These are phyloP conservation scores for Microbotryum violaceum DNA, from an alignment of 1,284 basidiomycete species.

Conservation along the genomic window DNA sequence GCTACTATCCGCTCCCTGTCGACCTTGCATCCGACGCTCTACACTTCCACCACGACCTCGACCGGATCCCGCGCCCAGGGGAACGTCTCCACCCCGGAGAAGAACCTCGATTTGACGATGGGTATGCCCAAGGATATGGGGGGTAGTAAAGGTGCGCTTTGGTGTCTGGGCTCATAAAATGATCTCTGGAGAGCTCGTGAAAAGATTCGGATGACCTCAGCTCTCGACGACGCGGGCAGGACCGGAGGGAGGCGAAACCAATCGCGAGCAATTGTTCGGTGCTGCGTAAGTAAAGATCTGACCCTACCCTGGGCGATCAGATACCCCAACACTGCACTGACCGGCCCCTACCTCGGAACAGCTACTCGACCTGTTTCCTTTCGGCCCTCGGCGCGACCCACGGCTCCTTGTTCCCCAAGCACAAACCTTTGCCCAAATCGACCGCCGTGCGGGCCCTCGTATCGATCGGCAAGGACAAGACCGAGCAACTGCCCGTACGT, in stretches of 20 bases:
- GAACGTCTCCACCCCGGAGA: slow-evolving; percentile 4
- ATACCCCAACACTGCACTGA: not conserved
- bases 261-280: slow-evolving; percentile 30
- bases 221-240: not conserved
- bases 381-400: slow-evolving; percentile 31
- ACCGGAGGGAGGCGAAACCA: not conserved
- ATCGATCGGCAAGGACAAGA: slow-evolving; percentile 24
- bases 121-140: slow-evolving; percentile 24
- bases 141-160: not conserved
- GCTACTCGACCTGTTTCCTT: slow-evolving; percentile 33
- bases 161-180: too few species aligned
- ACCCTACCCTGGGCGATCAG: not conserved
- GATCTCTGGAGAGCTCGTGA: too few species aligned
- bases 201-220: too few species aligned
- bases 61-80: slow-evolving; percentile 23
- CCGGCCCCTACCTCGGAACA: not conserved
- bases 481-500: slow-evolving; percentile 14
- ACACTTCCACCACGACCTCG: slow-evolving; percentile 13
- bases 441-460: slow-evolving; percentile 21
- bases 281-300: not conserved
- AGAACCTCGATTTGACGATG: slow-evolving; percentile 14
- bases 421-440: slow-evolving; percentile 25
- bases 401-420: slow-evolving; percentile 15
- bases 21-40: slow-evolving; percentile 13
- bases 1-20: slow-evolving; percentile 4